These are phyloP conservation scores for Drechslerella dactyloides DNA, from an alignment of 2,329 filamentous ascomycete species.

Conservation along the genomic window DNA sequence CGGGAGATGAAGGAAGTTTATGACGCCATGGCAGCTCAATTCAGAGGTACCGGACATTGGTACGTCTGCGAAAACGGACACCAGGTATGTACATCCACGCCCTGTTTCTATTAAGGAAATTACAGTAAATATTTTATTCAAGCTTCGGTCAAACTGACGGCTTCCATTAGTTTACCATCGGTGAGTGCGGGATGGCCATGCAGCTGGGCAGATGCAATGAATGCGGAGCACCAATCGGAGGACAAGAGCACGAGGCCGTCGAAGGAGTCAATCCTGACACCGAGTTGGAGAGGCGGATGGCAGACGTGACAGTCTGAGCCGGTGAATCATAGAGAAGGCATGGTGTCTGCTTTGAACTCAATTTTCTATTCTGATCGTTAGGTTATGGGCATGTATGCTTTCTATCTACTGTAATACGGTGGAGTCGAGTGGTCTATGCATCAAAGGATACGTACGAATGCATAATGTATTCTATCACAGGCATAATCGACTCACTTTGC, in stretches of 20 bases:
- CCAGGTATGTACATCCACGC: constrained; percentile 51
- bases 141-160: not conserved
- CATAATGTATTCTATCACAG: no score
- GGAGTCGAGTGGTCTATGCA: no score
- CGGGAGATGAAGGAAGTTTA: constrained; percentile 64
- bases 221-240: constrained; percentile 3
- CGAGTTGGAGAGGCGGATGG: constrained; percentile 4
- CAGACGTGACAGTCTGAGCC: no score
- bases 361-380: no score
- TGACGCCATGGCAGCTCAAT: constrained; percentile 63
- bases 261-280: not conserved
- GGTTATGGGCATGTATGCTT: no score
- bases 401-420: no score
- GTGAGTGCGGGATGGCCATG: constrained; percentile 6
- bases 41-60: constrained; percentile 67
- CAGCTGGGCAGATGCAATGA: constrained; percentile 4
- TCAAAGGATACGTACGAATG: no score
- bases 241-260: not conserved
- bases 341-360: no score
- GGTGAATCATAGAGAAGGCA: no score
- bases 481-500: no score
- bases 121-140: not conserved
- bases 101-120: not conserved
- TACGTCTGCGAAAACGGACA: constrained; percentile 67
- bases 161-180: constrained; percentile 5